Base-by-base conservation (phyloP, 2,329 filamentous ascomycete species). In the Exophiala sideris region DNA sequence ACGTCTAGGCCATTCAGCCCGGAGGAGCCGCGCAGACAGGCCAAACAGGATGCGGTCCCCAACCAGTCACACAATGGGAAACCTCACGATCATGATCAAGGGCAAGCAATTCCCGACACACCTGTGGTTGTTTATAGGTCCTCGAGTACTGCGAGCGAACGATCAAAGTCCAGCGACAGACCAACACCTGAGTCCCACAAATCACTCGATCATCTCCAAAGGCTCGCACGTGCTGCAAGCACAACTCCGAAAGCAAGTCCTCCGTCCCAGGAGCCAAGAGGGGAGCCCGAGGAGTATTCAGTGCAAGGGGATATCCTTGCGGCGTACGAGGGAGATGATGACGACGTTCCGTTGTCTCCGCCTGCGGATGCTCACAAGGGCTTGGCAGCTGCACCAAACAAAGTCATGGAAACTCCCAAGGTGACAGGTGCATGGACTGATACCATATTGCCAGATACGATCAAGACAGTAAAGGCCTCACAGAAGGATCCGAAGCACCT, bases 341-440 rank as follows among this genome's bases (percentile, higher is more conserved):
- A 48, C 32, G 14, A 29, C 32, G 42, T 29, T 16, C 24, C 24
- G 11, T 41, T 47, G 8, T 36, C 50, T 44, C 24, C 52, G 6
- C 41, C 46, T 14, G 18, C 32, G 24, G 20, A 32, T 14, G 8
- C 34, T 33, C 36, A 32, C 35, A 38, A 38, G 11, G 21, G 36
- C 2, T 7, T 34, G 48, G 34, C 2, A 24, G 3, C 45, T 10
- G 39, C 12, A 8, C 20, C 24, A 14, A 38, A 38, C n/a, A 49
- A 36, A 38, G 50, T 59, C 2, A 52, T 52, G 33, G 57, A 48
- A 42, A 77, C 74, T 1, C 74, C 74, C 2, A 66, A 70, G 35
- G 72, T 76, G 8, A 70, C 69, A 14, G 74, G 74, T 10, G 73
- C 73, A 2, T 77, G 73, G 73, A 70, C 75, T 33, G 73, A 77